Percentiles rank a stretch among this genome's conserved stretches.
phyloP scores from a whole-genome alignment of 257 asterid genomes.

The Anisodus acutangulus region DNA sequence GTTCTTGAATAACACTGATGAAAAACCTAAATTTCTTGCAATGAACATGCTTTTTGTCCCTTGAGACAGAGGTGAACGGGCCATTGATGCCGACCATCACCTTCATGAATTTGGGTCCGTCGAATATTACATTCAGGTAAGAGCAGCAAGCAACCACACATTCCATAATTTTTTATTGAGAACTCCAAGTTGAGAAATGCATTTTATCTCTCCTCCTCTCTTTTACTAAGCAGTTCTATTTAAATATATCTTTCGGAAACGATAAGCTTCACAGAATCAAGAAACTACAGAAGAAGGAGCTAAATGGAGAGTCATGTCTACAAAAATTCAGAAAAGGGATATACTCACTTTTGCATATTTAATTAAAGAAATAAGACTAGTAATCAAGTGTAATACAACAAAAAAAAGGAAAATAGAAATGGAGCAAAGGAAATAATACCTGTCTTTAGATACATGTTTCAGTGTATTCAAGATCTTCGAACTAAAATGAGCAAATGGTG shows the following conservation, averaged over 20 bases:
- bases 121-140: conserved; percentile 83
- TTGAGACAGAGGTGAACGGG: conserved; percentile 56
- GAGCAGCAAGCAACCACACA: neutral
- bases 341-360: neutral
- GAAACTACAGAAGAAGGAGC: neutral
- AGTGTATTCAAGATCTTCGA: neutral
- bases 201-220: neutral
- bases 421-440: neutral
- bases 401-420: neutral
- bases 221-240: neutral
- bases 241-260: neutral
- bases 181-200: neutral
- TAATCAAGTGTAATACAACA: neutral
- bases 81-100: conserved; percentile 69
- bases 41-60: conserved; percentile 26
- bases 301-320: neutral
- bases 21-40: neutral
- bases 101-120: conserved; percentile 83
- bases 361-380: neutral
- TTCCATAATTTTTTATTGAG: neutral
- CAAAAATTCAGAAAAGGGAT: neutral
- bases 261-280: neutral
- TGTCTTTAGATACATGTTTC: neutral
- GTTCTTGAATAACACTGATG: neutral
- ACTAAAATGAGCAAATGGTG: neutral